These are phyloP conservation scores for Canavalia ensiformis DNA, from an alignment of 306 rosid genomes.

Conservation along the genomic window DNA sequence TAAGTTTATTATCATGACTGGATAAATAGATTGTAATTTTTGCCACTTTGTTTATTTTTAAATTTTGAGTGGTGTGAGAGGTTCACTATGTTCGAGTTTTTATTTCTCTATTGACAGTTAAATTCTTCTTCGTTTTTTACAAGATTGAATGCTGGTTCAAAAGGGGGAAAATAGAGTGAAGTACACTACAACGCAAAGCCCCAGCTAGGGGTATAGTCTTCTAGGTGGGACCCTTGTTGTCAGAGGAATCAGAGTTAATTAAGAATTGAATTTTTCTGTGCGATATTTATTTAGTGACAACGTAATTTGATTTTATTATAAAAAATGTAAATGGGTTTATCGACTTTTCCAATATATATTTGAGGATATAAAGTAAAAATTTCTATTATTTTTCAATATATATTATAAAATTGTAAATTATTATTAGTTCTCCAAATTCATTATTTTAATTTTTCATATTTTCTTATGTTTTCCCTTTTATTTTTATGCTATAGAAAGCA, in stretches of 20 bases:
- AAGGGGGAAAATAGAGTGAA: neutral
- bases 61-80: neutral
- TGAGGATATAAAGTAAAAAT: too few species aligned
- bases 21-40: neutral
- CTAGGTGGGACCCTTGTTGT: conserved; percentile 39
- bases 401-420: too few species aligned
- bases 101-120: neutral
- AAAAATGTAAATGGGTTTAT: too few species aligned
- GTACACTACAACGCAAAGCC: conserved; percentile 14
- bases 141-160: conserved; percentile 19
- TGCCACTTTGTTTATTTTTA: neutral
- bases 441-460: too few species aligned
- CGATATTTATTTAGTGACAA: neutral
- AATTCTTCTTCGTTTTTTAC: neutral
- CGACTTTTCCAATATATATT: too few species aligned
- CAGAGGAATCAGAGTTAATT: conserved; percentile 36
- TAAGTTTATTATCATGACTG: too few species aligned
- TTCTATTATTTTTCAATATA: too few species aligned
- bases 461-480: too few species aligned
- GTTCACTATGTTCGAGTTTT: neutral
- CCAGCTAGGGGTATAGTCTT: conserved; percentile 11
- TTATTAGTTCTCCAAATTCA: too few species aligned
- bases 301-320: neutral
- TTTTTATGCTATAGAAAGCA: too few species aligned
- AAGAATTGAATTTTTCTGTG: neutral